Percentiles rank a stretch among this genome's conserved stretches.
Evolutionary conservation across 2,329 filamentous ascomycete species (phyloP).

Genomic region (Graphilbum fragrans): DNA sequence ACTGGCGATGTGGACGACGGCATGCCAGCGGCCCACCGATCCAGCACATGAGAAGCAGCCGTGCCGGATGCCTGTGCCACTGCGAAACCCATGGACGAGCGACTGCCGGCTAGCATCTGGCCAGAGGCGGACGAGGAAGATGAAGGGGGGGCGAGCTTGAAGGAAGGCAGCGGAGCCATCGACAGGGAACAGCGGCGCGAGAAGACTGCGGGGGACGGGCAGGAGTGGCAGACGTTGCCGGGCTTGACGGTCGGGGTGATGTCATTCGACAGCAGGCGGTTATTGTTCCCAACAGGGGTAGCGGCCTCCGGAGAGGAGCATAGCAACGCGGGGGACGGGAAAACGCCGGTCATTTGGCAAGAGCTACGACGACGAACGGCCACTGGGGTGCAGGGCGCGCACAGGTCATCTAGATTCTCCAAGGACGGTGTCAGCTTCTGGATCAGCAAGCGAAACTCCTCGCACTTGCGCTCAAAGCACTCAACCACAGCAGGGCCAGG

Average conservation of each 20-base stretch:
- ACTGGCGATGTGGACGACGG: slow-evolving; percentile 39
- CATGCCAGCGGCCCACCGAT: slow-evolving; percentile 32
- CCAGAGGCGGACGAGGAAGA: slow-evolving; percentile 38
- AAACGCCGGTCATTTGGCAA: slow-evolving; percentile 3
- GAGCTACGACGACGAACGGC: slow-evolving; percentile 7
- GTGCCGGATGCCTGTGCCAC: slow-evolving; percentile 41
- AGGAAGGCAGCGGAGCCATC: slow-evolving; percentile 44
- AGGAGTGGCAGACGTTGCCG: slow-evolving; percentile 27
- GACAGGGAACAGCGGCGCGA: slow-evolving; percentile 28
- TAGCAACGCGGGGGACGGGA: slow-evolving; percentile 7
- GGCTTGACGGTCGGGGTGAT: slow-evolving; percentile 31
- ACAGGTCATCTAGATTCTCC: slow-evolving; percentile 44
- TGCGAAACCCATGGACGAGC: slow-evolving; percentile 47
- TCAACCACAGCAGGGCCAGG: slow-evolving; percentile 15
- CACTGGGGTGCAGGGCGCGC: slow-evolving; percentile 19
- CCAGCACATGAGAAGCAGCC: slow-evolving; percentile 34
- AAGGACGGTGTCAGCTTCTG: slow-evolving; percentile 43
- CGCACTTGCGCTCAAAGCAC: slow-evolving; percentile 32
- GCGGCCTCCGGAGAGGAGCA: slow-evolving; percentile 8
- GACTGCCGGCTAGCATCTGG: slow-evolving; percentile 30
- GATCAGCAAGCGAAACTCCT: slow-evolving; percentile 48
- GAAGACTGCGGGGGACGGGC: slow-evolving; percentile 28
- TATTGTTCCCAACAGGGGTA: neutral
- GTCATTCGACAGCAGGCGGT: slow-evolving; percentile 12
- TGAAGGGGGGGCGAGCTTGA: slow-evolving; percentile 43